Evolutionary conservation across 306 rosid genomes (phyloP), one percentile per base, ranked within the genome.

Genomic region (Mimosa pudica): DNA sequence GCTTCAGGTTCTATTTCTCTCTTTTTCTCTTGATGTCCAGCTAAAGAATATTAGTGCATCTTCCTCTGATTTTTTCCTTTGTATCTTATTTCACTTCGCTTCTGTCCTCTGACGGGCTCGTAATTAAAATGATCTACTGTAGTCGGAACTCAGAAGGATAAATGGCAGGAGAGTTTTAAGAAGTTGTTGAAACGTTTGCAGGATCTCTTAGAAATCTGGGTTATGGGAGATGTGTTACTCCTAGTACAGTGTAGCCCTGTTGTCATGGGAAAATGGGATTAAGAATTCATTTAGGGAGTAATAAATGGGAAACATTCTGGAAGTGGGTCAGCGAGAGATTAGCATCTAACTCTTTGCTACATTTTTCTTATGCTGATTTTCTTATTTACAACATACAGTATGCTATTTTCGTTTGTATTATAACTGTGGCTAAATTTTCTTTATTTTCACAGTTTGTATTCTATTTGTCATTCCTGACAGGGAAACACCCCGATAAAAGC

Each of bases 1-100:
- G 97, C 94, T 60, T 95, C 98, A 92, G 97, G 98, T 95, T 88
- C 87, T 81, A 79, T 46, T 88, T 83, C 94, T 80, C 82, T 84
- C 89, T 81, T 79, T 63, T 77, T 73, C 76, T 38, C 71, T 68
- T 44, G 52, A 68, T 68, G 35, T 68, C 20, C 48, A 5, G 65
- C 6, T 2, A 35, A 81, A n/a, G n/a, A n/a, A 78, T 77, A 72
- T 63, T 7, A 20, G 55, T 18, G 46, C 74, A 63, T 75, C 24
- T 77, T 73, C 46, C 61, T 62, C 42, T 62, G 42, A 16, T 41
- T 8, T 57, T 44, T 12, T 17, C 30, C 8, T 17, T 17, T 71
- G 79, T 30, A 35, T 61, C 71, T 69, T 17, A 48, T 75, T 78
- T 67, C 49, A 71, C 73, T 30, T 42, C 46, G 47, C 54, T 67